A percentile compares a stretch with the other conserved stretches of the same genome.
Evolutionary conservation across 768 basidiomycete genomes (phyloP).

Genomic region (Russula olivacea): DNA sequence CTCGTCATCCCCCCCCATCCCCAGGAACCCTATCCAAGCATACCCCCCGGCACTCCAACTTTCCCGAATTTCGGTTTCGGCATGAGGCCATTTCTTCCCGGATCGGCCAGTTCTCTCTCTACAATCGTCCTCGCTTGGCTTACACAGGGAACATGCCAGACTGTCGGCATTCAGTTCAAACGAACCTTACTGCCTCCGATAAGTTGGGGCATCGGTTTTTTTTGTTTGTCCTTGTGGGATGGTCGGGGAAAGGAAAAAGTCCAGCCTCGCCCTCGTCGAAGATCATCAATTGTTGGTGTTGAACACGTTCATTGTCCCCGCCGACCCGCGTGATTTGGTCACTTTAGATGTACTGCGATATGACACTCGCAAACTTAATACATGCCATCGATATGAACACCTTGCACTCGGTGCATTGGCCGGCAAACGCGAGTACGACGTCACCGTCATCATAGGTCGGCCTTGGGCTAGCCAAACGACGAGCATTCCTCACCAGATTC

Average conservation of each 20-base stretch:
- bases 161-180: slow-evolving; percentile 18
- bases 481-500: slow-evolving; percentile 25
- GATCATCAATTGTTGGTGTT: slow-evolving; percentile 7
- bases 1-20: slow-evolving; percentile 16
- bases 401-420: slow-evolving; percentile 3
- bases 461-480: slow-evolving; percentile 23
- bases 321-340: slow-evolving; percentile 13
- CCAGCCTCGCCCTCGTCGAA: slow-evolving; percentile 4
- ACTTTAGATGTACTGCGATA: slow-evolving; percentile 17
- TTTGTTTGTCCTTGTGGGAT: neutral
- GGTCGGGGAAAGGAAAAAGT: neutral
- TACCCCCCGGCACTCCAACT: slow-evolving; percentile 20
- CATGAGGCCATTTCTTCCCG: slow-evolving; percentile 9
- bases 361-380: slow-evolving; percentile 12
- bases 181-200: slow-evolving; percentile 16
- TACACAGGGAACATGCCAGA: slow-evolving; percentile 1
- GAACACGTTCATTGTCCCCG: slow-evolving; percentile 14
- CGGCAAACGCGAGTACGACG: slow-evolving; percentile 16
- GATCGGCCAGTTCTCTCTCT: slow-evolving; percentile 18
- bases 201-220: neutral
- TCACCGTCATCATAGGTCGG: slow-evolving; percentile 23
- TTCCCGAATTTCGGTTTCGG: slow-evolving; percentile 15
- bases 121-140: slow-evolving; percentile 15
- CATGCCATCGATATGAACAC: slow-evolving; percentile 22
- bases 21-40: slow-evolving; percentile 19